A percentile compares a stretch with the other conserved stretches of the same genome.
Evolutionary conservation across 75 land plant species (phyloP).

Genomic region (Gnetum montanum): DNA sequence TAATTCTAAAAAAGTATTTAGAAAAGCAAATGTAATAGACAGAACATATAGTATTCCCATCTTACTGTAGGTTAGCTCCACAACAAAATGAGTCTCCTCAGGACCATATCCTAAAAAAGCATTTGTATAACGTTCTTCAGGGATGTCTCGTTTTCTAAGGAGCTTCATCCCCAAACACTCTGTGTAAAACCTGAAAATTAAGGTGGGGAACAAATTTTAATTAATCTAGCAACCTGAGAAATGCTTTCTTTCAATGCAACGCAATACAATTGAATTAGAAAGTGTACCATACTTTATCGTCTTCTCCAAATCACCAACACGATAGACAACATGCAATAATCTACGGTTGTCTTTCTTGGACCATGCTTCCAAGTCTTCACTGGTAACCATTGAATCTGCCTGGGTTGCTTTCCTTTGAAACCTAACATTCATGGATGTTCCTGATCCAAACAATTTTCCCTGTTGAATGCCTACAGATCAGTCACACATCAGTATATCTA

Average conservation of each 20-base stretch:
- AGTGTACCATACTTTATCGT: conserved; percentile 53
- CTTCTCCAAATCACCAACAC: conserved; percentile 80
- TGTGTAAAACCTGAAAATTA: conserved; percentile 63
- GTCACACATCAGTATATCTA: too few relatives aligned
- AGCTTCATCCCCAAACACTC: conserved; percentile 93
- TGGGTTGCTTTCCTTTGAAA: conserved; percentile 22
- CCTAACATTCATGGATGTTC: conserved; percentile 14
- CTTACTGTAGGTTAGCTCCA: conserved; percentile 85
- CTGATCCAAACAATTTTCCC: conserved; percentile 27
- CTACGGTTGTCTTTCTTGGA: conserved; percentile 59
- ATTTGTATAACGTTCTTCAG: conserved; percentile 80
- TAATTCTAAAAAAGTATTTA: too few relatives aligned
- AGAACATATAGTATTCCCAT: neutral
- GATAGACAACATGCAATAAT: conserved; percentile 77
- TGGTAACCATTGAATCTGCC: conserved; percentile 15
- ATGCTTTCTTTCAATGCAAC: neutral
- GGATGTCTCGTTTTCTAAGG: conserved; percentile 79
- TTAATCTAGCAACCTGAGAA: neutral
- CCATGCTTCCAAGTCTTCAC: conserved; percentile 48
- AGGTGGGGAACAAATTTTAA: neutral
- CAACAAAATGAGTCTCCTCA: conserved; percentile 77
- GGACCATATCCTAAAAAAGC: conserved; percentile 92
- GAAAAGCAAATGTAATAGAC: neutral
- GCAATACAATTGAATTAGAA: neutral
- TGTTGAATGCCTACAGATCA: conserved; percentile 35